Percentiles rank a stretch among this genome's conserved stretches.
phyloP scores from a whole-genome alignment of 2,329 filamentous ascomycete species.

The Aspergillus hortae region DNA sequence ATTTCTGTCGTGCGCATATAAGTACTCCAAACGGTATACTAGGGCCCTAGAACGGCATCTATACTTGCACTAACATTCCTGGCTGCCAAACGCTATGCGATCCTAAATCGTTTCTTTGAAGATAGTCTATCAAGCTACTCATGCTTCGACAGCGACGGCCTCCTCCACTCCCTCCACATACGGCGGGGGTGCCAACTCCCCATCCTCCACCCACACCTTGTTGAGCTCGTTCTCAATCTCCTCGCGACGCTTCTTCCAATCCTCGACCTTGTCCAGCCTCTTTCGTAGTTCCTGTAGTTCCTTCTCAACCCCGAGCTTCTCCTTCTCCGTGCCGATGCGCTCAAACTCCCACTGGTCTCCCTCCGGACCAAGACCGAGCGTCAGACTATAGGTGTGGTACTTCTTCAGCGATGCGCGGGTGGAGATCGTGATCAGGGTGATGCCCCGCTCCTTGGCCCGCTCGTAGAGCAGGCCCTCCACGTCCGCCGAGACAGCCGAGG shows the following conservation, averaged over 20 bases:
- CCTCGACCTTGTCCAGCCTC: constrained; percentile 73
- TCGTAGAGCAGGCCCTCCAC: constrained; percentile 94
- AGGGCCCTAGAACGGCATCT: too few species aligned
- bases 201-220: constrained; percentile 56
- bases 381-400: constrained; percentile 90
- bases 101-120: too few species aligned
- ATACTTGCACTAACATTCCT: too few species aligned
- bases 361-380: constrained; percentile 73
- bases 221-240: constrained; percentile 81
- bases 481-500: constrained; percentile 82
- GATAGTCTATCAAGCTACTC: neutral
- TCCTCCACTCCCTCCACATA: constrained; percentile 25
- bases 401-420: constrained; percentile 92
- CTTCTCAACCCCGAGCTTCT: constrained; percentile 90
- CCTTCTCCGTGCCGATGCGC: constrained; percentile 85
- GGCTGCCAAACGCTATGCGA: neutral
- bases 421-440: constrained; percentile 93
- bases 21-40: too few species aligned
- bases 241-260: constrained; percentile 72
- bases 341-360: constrained; percentile 92
- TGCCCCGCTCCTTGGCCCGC: constrained; percentile 85
- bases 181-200: constrained; percentile 36
- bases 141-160: neutral
- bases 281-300: constrained; percentile 83
- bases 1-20: too few species aligned